phyloP scores from a whole-genome alignment of 768 basidiomycete genomes.

The Lanmaoa rubissima region DNA sequence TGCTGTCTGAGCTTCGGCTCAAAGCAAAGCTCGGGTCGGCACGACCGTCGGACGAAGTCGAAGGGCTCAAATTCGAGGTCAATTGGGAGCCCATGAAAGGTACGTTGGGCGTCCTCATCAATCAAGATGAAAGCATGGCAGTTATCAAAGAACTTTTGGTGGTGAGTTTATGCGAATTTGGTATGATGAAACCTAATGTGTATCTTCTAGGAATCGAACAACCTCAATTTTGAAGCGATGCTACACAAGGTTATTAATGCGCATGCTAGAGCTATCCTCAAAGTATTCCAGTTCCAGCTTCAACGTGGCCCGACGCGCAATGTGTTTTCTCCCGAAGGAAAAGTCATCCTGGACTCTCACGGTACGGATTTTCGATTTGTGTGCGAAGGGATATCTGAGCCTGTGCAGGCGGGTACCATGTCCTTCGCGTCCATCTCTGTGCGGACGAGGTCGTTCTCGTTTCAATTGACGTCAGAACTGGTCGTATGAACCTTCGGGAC shows the following conservation, averaged over 20 bases:
- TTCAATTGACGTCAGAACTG: conserved; percentile 77
- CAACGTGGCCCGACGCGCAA: conserved; percentile 47
- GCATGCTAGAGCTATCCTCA: conserved; percentile 65
- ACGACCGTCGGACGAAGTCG: conserved; percentile 71
- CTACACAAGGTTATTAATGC: conserved; percentile 59
- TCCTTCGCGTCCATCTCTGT: conserved; percentile 68
- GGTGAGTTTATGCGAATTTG: conserved; percentile 42
- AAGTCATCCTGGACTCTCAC: conserved; percentile 53
- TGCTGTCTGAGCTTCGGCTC: conserved; percentile 62
- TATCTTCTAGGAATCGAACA: conserved; percentile 51
- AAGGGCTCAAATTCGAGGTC: conserved; percentile 65
- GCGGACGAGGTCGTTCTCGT: conserved; percentile 75
- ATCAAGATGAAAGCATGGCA: conserved; percentile 45
- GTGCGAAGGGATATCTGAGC: background rate
- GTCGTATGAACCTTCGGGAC: conserved; percentile 74
- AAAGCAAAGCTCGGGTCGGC: conserved; percentile 54
- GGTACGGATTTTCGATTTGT: conserved; percentile 38
- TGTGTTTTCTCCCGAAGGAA: conserved; percentile 62
- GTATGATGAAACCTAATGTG: background rate
- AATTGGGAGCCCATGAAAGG: conserved; percentile 74
- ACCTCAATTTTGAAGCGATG: conserved; percentile 74
- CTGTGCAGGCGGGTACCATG: conserved; percentile 48
- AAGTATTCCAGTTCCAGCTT: conserved; percentile 53
- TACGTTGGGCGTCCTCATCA: conserved; percentile 60
- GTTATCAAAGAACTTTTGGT: conserved; percentile 46